Evolutionary conservation across 495 filamentous ascomycete species (phyloP).

Genomic region (Neurospora cerealis): DNA sequence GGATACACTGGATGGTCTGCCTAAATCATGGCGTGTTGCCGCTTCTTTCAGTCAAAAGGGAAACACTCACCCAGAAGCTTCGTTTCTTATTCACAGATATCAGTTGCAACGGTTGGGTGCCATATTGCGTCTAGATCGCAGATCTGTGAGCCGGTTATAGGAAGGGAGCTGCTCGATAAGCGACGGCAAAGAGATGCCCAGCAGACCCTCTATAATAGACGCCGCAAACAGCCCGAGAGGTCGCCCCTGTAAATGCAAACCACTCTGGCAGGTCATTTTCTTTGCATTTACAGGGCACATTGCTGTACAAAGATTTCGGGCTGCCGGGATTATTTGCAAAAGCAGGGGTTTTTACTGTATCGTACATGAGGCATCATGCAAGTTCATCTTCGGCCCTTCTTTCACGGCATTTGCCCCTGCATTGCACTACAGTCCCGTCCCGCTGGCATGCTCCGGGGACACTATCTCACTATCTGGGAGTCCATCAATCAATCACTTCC

Average conservation of each 20-base stretch:
- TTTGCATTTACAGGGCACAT: too few species aligned
- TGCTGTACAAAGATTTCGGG: too few species aligned
- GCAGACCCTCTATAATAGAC: not conserved
- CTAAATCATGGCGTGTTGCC: not conserved
- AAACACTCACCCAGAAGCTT: not conserved
- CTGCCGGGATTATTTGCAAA: too few species aligned
- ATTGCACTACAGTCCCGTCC: not conserved
- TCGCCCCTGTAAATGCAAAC: not conserved
- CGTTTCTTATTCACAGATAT: not conserved
- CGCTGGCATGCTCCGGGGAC: not conserved
- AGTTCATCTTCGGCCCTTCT: not conserved
- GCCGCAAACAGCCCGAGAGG: not conserved
- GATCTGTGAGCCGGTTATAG: not conserved
- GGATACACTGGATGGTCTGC: not conserved
- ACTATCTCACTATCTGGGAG: not conserved
- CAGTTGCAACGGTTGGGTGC: not conserved
- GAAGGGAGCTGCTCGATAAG: not conserved
- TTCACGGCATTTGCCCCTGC: not conserved
- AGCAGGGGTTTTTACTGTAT: not conserved
- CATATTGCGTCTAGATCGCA: not conserved
- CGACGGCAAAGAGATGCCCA: not conserved
- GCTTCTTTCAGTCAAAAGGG: not conserved
- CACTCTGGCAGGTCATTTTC: too few species aligned
- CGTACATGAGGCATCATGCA: not conserved
- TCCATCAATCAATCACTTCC: not conserved